Base-by-base conservation (phyloP, 768 basidiomycete genomes). In the Calocybe indica region DNA sequence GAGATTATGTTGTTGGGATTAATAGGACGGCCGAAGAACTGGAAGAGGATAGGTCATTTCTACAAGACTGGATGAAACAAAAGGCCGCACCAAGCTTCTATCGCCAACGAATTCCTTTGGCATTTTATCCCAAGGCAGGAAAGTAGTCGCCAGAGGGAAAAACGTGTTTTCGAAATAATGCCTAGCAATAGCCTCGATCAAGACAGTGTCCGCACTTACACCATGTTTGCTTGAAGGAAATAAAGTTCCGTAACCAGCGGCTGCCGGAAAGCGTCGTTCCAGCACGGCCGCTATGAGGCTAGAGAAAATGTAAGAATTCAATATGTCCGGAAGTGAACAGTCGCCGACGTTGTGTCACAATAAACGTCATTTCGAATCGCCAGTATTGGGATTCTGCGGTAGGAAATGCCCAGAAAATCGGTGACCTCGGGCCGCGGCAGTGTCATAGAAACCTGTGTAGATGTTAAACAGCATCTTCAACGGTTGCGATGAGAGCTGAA, bases 341-440 rank as follows among this genome's bases (percentile, higher is more conserved):
- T 9, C 13, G 45, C 47, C 22, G 22, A 63, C 71, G 65, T 72
- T 8, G 76, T 80, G 59, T 82, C 80, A 56, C 76, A 79, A 60
- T 80, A 82, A 2, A 82, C 65, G 55, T 82, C 79, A 53, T 75
- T 77, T 10, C 80, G 80, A 38, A 83, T 77, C 7, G 80, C 76
- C 6, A 81, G 68, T 15, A 83, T 65, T 7, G 80, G 80, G 22
- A 84, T 78, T 10, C 76, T 72, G 8, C 82, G 76, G 59, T 83
- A 82, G 22, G 64, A 63, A 8, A 83, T 62, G 3, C 79, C 81
- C 6, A 75, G 67, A 1, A 72, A 57, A 14, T 74, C 72, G 43
- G 76, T 70, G 43, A 83, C 70, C 57, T 78, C 80, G 5, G 79
- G 75, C 10, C 80, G 78, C 33, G 80, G 79, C 6, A 78, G 67